Evolutionary conservation across 1,284 basidiomycete species (phyloP).

Genomic region (Fistulina hepatica): DNA sequence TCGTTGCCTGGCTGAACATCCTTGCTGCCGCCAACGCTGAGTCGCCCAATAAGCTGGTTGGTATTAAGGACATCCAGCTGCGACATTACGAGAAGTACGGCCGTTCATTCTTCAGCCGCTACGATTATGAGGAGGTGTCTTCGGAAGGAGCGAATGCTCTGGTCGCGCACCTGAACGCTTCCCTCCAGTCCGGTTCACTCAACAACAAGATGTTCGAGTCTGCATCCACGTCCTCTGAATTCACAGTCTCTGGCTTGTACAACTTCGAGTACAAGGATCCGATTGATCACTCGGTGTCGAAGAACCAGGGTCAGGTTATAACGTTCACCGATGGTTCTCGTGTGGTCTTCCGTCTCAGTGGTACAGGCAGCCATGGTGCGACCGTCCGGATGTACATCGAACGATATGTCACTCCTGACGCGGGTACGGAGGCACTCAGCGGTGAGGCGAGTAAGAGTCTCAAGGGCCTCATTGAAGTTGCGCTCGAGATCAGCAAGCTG

Average conservation of each 20-base stretch:
- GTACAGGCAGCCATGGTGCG: constrained; percentile 92
- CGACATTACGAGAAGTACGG: constrained; percentile 90
- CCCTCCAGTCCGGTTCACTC: constrained; percentile 60
- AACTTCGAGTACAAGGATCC: constrained; percentile 98
- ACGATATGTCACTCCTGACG: constrained; percentile 72
- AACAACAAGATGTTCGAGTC: constrained; percentile 58
- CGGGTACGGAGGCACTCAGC: constrained; percentile 64
- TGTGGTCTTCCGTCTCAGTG: constrained; percentile 92
- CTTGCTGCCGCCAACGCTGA: constrained; percentile 87
- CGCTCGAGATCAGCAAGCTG: constrained; percentile 75
- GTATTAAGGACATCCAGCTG: constrained; percentile 83
- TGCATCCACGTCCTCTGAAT: constrained; percentile 55
- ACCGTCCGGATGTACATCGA: constrained; percentile 91
- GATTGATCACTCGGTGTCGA: constrained; percentile 87
- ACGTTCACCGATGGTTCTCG: constrained; percentile 86
- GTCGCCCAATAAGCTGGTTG: constrained; percentile 61
- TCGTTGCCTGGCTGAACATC: constrained; percentile 96
- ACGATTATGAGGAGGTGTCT: constrained; percentile 97
- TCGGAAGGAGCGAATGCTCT: constrained; percentile 83
- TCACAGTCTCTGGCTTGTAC: constrained; percentile 71
- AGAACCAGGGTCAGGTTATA: constrained; percentile 94
- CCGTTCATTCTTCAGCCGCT: constrained; percentile 96
- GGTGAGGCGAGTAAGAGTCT: constrained; percentile 81
- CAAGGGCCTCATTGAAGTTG: constrained; percentile 92
- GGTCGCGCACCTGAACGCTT: constrained; percentile 68